Evolutionary conservation across 495 filamentous ascomycete species (phyloP), one percentile per base, ranked within the genome.

Genomic region (Penicillium cataractarum): DNA sequence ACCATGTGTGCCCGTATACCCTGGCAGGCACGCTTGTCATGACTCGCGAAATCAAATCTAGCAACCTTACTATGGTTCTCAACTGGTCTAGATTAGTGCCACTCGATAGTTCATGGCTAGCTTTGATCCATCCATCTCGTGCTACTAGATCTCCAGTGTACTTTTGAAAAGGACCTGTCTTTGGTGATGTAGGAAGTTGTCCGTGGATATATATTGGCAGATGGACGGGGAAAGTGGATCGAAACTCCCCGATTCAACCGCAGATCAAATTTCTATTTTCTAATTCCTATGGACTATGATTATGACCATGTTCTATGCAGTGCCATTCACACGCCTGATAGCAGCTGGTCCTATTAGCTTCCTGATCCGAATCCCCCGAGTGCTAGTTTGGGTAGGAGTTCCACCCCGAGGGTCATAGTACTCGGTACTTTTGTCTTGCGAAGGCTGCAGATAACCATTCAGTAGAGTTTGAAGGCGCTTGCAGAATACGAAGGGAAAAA

Each of bases 401-500:
- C 24, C 46, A 50, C 22, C 12, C 4, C 7, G 29, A 7, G 15
- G 24, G 46, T 29, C 15, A 50, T 26, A 17, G 42, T 0, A 24
- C 19, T 24, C 19, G 8, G 46, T 50, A 50, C 24, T n/a, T 50
- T 29, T 50, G 46, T 4, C 22, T 27, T 49, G 46, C 46, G 26
- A 21, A 44, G 46, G 1, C 22, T 49, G 46, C 46, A 17, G 13
- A 50, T 17, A n/a, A 8, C 26, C 13, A 29, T 10, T n/a, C 24
- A 29, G 0, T 27, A 29, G 46, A 26, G 24, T 26, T 29, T 50
- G 46, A 49, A 4, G 22, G 24, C 13, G 24, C 22, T 50, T 50
- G 46, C 46, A 26, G 46, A 5, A 50, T 29, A 8, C 12, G 26
- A 60, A 53, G 39, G 42, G 39, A 54, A 42, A 60, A 35, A 32